A percentile compares a stretch with the other conserved stretches of the same genome.
Evolutionary conservation across 768 basidiomycete species (phyloP).

Genomic region (Cystobasidium onofrii): DNA sequence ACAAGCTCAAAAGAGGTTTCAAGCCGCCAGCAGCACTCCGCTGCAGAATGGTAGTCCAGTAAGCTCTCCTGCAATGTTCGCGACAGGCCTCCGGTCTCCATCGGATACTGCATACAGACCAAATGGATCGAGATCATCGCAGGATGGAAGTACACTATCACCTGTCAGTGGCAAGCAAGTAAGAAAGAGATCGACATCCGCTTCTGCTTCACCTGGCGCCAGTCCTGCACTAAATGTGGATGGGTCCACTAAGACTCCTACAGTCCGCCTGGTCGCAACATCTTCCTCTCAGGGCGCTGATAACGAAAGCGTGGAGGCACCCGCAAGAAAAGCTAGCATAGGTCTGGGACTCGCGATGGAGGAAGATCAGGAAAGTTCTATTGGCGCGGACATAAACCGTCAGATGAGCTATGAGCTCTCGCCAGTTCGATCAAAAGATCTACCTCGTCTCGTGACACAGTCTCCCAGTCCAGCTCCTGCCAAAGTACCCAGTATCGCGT

Average conservation of each 20-base stretch:
- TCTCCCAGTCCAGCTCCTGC: constrained; percentile 27
- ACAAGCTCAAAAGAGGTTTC: not conserved
- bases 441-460: constrained; percentile 26
- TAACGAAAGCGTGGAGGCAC: not conserved
- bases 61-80: not conserved
- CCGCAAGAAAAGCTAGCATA: constrained; percentile 14
- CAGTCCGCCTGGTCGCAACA: not conserved
- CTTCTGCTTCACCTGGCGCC: not conserved
- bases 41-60: not conserved
- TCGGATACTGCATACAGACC: not conserved
- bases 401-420: not conserved
- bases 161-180: constrained; percentile 3
- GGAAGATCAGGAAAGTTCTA: not conserved
- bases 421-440: not conserved
- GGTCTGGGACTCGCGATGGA: not conserved
- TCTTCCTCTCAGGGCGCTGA: not conserved
- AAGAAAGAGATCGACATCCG: not conserved
- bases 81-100: not conserved
- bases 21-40: not conserved
- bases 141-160: not conserved
- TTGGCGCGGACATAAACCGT: not conserved
- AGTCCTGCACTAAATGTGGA: not conserved
- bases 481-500: not conserved
- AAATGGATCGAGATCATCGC: not conserved
- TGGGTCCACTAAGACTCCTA: not conserved